Percentiles rank a stretch among this genome's conserved stretches.
phyloP scores from a whole-genome alignment of 2,329 filamentous ascomycete species.

The Alternaria ventricosa region DNA sequence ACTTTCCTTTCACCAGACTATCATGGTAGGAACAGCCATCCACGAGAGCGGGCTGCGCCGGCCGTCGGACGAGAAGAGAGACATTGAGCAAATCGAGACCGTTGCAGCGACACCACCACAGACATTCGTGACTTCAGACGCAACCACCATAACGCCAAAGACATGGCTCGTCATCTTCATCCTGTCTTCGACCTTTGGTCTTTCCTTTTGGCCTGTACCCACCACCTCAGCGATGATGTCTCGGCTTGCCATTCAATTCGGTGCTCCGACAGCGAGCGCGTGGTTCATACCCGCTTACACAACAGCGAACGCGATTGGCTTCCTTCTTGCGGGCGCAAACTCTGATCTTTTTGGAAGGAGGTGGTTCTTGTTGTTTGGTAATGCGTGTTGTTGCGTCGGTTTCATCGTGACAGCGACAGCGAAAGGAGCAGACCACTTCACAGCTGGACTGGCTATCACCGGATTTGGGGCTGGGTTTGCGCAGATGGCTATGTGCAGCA shows the following conservation, averaged over 20 bases:
- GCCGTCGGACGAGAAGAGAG: constrained; percentile 24
- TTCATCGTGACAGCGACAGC: constrained; percentile 34
- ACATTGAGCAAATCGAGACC: constrained; percentile 25
- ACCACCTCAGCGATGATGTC: constrained; percentile 32
- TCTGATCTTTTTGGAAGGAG: constrained; percentile 58
- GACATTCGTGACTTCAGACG: constrained; percentile 11
- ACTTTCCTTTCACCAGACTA: background rate
- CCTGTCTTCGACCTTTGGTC: constrained; percentile 34
- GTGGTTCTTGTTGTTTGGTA: constrained; percentile 55
- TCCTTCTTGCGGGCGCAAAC: constrained; percentile 48
- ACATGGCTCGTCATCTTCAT: constrained; percentile 39
- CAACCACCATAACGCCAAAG: constrained; percentile 30
- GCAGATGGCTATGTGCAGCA: constrained; percentile 54
- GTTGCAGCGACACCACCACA: background rate
- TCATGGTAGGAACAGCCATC: background rate
- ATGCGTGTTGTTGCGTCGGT: constrained; percentile 50
- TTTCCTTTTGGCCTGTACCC: constrained; percentile 40
- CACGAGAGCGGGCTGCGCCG: constrained; percentile 1
- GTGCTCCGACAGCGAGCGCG: constrained; percentile 9
- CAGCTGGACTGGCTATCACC: constrained; percentile 52
- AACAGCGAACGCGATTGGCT: constrained; percentile 30
- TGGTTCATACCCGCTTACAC: constrained; percentile 36
- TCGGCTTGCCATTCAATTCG: constrained; percentile 22
- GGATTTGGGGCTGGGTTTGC: constrained; percentile 56
- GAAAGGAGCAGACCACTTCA: constrained; percentile 49